Evolutionary conservation across 2,329 filamentous ascomycete species (phyloP), one percentile per base, ranked within the genome.

Genomic region (Apiospora phragmitis): DNA sequence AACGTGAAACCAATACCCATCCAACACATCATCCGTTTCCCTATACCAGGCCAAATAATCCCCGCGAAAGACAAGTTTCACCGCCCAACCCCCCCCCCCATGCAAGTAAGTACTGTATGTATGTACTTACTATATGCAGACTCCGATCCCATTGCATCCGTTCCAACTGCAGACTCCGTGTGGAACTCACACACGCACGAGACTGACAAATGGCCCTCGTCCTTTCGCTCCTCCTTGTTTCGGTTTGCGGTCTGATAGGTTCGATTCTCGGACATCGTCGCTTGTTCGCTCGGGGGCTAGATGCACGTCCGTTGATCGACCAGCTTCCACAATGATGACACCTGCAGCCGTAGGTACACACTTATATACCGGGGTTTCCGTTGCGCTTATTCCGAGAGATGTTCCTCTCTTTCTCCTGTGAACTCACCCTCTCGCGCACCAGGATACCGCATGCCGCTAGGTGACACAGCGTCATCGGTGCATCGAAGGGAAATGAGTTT

Each of bases 251-350:
- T 38, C 12, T 62, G 55, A 62, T 62, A 62, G 55, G 55, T 62
- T 62, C 55, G 55, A 62, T 62, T n/a, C 18, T 38, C 55, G 55
- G 55, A 14, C 32, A 38, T n/a, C 29, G 55, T 62, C 35, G 55
- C 55, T 38, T 59, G 18, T n/a, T 62, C 55, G 55, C 32, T 38
- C 55, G 18, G 32, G 55, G 55, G 29, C 55, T 24, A n/a, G 35
- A 62, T 62, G 55, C 55, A 38, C 55, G 18, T 62, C 32, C 55
- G 32, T 38, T 62, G 55, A 62, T 62, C 55, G 55, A 62, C 55
- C 55, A 62, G 29, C 55, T 62, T n/a, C 32, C 55, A 62, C 55
- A 62, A 62, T 62, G 55, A 62, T 62, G 55, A 62, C 55, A 62
- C 21, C 55, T 62, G 55, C 55, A 62, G 55, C 32, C 9, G 55